Conservation (phyloP, 768 basidiomycete genomes). For the Trametes cinnabarina region DNA sequence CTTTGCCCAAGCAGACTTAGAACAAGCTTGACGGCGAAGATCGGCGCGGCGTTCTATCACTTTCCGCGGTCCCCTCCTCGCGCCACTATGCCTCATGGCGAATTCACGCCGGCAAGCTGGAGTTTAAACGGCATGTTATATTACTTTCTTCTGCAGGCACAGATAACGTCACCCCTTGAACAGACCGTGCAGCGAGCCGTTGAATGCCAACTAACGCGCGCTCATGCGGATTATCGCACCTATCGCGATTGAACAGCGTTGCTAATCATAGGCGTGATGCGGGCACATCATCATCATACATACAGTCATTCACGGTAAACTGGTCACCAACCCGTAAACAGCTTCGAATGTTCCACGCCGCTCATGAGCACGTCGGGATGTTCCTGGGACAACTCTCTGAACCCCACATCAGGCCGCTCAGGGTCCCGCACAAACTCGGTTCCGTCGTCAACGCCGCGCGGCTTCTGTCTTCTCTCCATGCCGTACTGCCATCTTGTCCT, state of each 20-base stretch:
- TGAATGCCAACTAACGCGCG: too few species aligned
- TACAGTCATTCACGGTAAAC: too few species aligned
- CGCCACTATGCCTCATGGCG: not conserved
- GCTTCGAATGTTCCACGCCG: constrained; percentile 19
- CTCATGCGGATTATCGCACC: too few species aligned
- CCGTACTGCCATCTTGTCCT: constrained; percentile 13
- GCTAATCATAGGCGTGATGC: too few species aligned
- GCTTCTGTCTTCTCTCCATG: constrained; percentile 3
- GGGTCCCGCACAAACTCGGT: constrained; percentile 11
- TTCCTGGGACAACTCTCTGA: constrained; percentile 11
- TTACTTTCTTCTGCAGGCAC: not conserved
- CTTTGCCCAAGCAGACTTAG: not conserved
- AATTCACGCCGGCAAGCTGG: not conserved
- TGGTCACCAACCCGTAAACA: constrained; percentile 22
- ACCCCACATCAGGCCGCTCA: constrained; percentile 22
- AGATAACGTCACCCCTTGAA: too few species aligned
- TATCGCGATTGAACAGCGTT: too few species aligned
- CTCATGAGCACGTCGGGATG: constrained; percentile 14
- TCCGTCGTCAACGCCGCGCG: not conserved
- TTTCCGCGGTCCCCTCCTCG: constrained; percentile 1
- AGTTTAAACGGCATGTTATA: too few species aligned
- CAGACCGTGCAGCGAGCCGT: too few species aligned
- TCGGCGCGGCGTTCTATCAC: not conserved
- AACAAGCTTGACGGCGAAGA: not conserved
- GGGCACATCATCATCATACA: too few species aligned